Base-by-base conservation (phyloP, 176 grass and related monocot genomes). In the Puya raimondii region DNA sequence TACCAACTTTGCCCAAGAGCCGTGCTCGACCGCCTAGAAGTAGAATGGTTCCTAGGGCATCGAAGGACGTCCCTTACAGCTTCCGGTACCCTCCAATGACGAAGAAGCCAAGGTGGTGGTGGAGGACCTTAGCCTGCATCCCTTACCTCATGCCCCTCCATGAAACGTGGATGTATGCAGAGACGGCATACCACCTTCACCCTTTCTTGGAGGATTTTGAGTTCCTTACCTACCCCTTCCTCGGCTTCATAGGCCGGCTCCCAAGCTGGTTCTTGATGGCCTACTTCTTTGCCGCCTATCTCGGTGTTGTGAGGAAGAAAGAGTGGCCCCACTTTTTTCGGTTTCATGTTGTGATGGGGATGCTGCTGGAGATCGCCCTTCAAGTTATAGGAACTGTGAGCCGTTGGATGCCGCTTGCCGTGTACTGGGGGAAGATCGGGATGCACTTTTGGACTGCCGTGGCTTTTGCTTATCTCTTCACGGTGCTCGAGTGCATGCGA, bases 111-210 rank as follows among this genome's bases (percentile, higher is more conserved):
- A 72, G 16, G 27, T 80, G 78, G 78, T 80, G 78, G 69, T 80
- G 78, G 78, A 72, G 69, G 63, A 50, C 52, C 10, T 67, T 80
- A 59, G 78, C 78, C 26, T 74, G 70, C 64, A 72, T 80, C 51
- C 78, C 78, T n/a, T 80, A 74, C 64, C 78, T 80, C 20, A 72
- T 80, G 70, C 78, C 78, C 22, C 61, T 72, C 25, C 78, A 80
- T 68, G 78, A 80, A 63, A 73, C 78, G 57, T 80, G 78, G 78
- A 80, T 80, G 78, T 80, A 80, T 80, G 78, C 78, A 2, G 59
- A 74, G 47, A 80, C 78, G 10, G 70, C 70, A 14, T 80, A 51
- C 64, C 78, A 80, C 49, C 65, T 80, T 21, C 78, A 80, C 42
- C 63, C 51, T 17, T 80, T 80, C 49, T 49, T 69, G 66, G 75